Conservation (phyloP, 306 rosid genomes). For the Trichosanthes truncata region DNA sequence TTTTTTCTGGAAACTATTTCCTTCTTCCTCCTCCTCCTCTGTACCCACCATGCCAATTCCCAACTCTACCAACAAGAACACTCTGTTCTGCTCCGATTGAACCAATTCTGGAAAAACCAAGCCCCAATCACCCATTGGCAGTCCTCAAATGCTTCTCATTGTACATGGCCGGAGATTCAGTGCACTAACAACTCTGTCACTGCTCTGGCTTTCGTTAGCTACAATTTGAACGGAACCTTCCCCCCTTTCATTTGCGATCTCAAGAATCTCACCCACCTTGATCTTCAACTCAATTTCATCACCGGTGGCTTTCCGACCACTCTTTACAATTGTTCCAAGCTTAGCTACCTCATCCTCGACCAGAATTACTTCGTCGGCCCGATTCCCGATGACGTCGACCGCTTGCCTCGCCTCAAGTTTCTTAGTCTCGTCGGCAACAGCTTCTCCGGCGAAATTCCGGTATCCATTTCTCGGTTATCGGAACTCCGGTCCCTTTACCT, state of each 20-base stretch:
- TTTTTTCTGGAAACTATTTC: not conserved
- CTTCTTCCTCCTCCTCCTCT: constrained; percentile 16
- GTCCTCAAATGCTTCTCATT: constrained; percentile 35
- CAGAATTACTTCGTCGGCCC: constrained; percentile 36
- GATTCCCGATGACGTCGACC: constrained; percentile 39
- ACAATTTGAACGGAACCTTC: constrained; percentile 17
- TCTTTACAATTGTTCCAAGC: constrained; percentile 45
- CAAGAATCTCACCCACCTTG: constrained; percentile 37
- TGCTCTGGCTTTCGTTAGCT: not conserved
- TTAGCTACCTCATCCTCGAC: constrained; percentile 32
- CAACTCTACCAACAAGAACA: constrained; percentile 39
- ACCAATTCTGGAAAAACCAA: constrained; percentile 32
- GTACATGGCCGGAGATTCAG: constrained; percentile 44
- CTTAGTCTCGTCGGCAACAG: constrained; percentile 35
- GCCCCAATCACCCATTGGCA: constrained; percentile 36
- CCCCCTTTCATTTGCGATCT: constrained; percentile 66
- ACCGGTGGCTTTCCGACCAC: constrained; percentile 43
- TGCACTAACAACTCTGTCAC: constrained; percentile 46
- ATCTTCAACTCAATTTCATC: constrained; percentile 23
- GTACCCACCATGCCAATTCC: constrained; percentile 20
- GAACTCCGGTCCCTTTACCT: constrained; percentile 31
- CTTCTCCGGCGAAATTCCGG: constrained; percentile 50
- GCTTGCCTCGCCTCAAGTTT: constrained; percentile 21
- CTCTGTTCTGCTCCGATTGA: constrained; percentile 28
- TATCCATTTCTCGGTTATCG: constrained; percentile 29